phyloP scores from a whole-genome alignment of 177 flowering plant genomes.

The Vitis hybrid region DNA sequence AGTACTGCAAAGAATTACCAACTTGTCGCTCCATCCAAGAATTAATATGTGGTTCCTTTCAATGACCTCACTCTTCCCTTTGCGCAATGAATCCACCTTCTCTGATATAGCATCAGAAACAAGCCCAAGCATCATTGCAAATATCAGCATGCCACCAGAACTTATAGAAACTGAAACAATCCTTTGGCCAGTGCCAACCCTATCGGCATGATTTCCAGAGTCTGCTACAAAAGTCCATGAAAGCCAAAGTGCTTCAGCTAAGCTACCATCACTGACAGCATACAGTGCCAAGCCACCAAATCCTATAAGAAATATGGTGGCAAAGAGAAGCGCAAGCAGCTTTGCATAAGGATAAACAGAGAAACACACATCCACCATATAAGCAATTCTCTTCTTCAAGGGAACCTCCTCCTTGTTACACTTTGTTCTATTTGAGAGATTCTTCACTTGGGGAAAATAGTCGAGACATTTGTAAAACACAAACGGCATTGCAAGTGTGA shows the following conservation, averaged over 20 bases:
- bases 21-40: conserved; percentile 98
- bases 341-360: conserved; percentile 90
- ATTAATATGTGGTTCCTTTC: conserved; percentile 82
- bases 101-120: conserved; percentile 95
- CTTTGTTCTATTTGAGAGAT: conserved; percentile 34
- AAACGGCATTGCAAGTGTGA: conserved; percentile 63
- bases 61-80: conserved; percentile 95
- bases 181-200: conserved; percentile 80
- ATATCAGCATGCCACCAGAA: conserved; percentile 91
- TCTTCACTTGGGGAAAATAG: conserved; percentile 50
- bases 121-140: conserved; percentile 98
- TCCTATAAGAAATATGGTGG: conserved; percentile 80
- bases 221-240: conserved; percentile 94
- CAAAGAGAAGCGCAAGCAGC: conserved; percentile 84
- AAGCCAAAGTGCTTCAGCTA: conserved; percentile 87
- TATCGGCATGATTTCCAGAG: conserved; percentile 92
- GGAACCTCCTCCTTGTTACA: conserved; percentile 77
- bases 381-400: conserved; percentile 82
- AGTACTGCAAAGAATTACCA: conserved; percentile 45
- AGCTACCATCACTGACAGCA: conserved; percentile 74
- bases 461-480: conserved; percentile 68
- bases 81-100: conserved; percentile 85
- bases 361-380: conserved; percentile 84
- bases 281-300: conserved; percentile 90
- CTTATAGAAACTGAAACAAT: conserved; percentile 86